Conservation (phyloP, 345 rosid genomes). For the Reutealis trisperma region DNA sequence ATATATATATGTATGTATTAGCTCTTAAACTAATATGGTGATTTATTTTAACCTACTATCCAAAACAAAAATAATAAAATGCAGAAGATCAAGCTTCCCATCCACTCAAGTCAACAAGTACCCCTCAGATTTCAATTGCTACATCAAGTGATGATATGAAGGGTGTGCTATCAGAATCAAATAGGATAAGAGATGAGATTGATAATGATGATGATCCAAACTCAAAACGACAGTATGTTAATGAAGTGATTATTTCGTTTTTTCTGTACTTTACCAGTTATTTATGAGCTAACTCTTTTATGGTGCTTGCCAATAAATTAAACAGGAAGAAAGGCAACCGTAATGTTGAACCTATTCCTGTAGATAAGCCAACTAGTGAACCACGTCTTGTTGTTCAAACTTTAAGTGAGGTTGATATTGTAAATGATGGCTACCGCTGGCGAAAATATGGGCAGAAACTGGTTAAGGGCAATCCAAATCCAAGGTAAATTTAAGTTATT, state of each 20-base stretch:
- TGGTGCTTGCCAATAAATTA: constrained; percentile 17
- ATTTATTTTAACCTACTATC: constrained; percentile 23
- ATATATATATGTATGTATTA: too few relatives aligned
- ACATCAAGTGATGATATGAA: constrained; percentile 44
- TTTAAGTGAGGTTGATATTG: constrained; percentile 44
- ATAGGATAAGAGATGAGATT: constrained; percentile 45
- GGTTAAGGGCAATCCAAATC: constrained; percentile 94
- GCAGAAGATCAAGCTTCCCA: constrained; percentile 42
- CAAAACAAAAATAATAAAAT: constrained; percentile 51
- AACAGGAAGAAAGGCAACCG: constrained; percentile 69
- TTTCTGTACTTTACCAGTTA: constrained; percentile 12
- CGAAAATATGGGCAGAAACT: constrained; percentile 98
- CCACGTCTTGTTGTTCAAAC: constrained; percentile 56
- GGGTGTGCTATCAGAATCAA: constrained; percentile 41
- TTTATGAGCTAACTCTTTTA: constrained; percentile 16
- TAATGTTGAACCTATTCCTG: constrained; percentile 36
- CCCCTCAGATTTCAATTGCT: constrained; percentile 38
- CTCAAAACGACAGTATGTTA: constrained; percentile 67
- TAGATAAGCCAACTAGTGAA: constrained; percentile 55
- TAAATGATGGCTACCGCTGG: constrained; percentile 97
- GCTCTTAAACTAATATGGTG: constrained; percentile 4
- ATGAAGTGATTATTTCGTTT: background rate
- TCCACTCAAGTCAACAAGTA: constrained; percentile 35
- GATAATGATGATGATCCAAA: constrained; percentile 47
- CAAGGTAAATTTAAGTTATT: constrained; percentile 51